Evolutionary conservation across 2,329 filamentous ascomycete species (phyloP).

Genomic region (Xylaria sp.): DNA sequence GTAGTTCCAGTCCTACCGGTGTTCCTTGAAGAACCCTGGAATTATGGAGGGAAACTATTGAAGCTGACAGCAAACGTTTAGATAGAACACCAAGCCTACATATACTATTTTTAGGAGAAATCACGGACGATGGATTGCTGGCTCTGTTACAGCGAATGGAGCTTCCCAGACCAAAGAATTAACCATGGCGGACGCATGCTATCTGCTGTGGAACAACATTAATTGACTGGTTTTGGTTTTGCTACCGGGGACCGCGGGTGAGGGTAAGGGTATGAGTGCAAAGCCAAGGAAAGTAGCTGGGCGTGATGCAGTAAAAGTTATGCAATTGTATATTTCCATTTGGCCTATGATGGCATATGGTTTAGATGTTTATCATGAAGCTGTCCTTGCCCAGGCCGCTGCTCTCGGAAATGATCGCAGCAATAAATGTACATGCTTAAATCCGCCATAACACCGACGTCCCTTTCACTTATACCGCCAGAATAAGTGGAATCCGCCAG

Average conservation of each 20-base stretch:
- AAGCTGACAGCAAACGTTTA: not conserved
- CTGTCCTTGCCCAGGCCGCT: no score
- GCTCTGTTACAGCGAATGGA: not conserved
- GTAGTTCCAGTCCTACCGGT: not conserved
- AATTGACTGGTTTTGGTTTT: not conserved
- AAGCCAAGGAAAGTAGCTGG: not conserved
- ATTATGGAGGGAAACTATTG: not conserved
- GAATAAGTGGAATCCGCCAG: not conserved
- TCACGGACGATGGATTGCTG: not conserved
- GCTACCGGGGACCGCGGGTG: not conserved
- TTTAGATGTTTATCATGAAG: not conserved
- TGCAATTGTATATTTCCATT: not conserved
- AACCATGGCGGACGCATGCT: not conserved
- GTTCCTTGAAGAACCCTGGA: not conserved
- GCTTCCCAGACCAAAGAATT: not conserved
- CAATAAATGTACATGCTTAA: conserved; percentile 24
- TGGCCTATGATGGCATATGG: not conserved
- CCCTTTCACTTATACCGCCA: not conserved
- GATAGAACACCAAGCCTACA: no score
- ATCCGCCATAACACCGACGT: conserved; percentile 39
- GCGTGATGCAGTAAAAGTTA: not conserved
- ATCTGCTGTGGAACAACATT: not conserved
- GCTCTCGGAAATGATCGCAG: not conserved
- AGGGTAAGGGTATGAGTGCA: not conserved
- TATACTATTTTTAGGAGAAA: no score